Evolutionary conservation across 2,329 filamentous ascomycete genomes (phyloP), one percentile per base, ranked within the genome.

Genomic region (Thielaviopsis populi): DNA sequence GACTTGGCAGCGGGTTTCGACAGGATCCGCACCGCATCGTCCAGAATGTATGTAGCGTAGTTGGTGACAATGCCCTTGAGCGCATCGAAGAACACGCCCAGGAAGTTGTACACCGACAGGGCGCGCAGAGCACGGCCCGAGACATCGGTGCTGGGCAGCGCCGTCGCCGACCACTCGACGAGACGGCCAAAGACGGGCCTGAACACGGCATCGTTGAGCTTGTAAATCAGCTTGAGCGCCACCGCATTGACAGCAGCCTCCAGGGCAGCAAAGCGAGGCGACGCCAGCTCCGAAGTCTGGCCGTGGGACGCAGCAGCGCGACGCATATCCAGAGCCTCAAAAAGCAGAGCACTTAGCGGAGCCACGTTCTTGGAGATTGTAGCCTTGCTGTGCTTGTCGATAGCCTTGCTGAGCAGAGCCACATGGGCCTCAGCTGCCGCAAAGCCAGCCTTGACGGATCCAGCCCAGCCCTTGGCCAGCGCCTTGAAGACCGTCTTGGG

Each of bases 61-160:
- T 85, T 87, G 10, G 94, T 97, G 65, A 97, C 91, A 65, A 97
- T 92, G 7, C 90, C 94, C 80, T 94, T 94, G 67, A 97, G 85
- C 68, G 83, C 87, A 65, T 85, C 83, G 70, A 96, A 96, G 75
- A 97, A 91, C 15, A 81, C 76, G 43, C 83, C 76, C 53, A 95
- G 77, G 77, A 96, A 96, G 61, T 83, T 83, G 76, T 91, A 96
- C 68, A 95, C 81, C 67, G 86, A 89, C 67, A 86, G 86, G 53
- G 87, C 81, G 19, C 91, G 83, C 59, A 85, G 75, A 2, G 79
- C 74, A 67, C 78, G 80, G 62, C 84, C 85, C 27, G 75, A 69
- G 15, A 72, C 72, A 69, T 90, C 85, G 66, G 80, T 81, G 75
- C 85, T 84, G 19, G 85, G 75, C 54, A 88, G 74, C 0, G 79